Base-by-base conservation (phyloP, 306 rosid genomes). In the Oxytropis ochrocephala region DNA sequence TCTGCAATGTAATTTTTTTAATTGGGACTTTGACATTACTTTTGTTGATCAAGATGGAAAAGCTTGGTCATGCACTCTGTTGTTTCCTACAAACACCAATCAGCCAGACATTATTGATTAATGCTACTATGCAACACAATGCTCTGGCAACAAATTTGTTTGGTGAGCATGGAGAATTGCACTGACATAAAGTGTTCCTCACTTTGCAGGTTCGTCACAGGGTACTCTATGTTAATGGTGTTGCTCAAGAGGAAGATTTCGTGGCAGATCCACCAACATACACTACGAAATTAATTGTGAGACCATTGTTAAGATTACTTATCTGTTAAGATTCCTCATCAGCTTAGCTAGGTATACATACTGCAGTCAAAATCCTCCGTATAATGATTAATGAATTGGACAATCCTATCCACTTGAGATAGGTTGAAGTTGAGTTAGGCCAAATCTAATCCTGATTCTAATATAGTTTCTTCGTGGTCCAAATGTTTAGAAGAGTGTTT, bases 151-250 rank as follows among this genome's bases (percentile, higher is more conserved):
- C 33, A 35, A 47, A 21, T 56, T 18, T 18, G 35, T 10, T 73
- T 39, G 24, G 48, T 58, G 70, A 57, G 56, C 57, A 42, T 2
- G 27, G 51, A 53, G 19, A 62, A 75, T n/a, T 36, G 16, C 16
- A 12, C 63, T 41, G 9, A 50, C 51, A 60, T 33, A 69, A 38
- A 18, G 53, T 62, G n/a, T 70, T 75, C 41, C 73, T 53, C 24
- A 41, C 59, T 64, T 69, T n/a, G 77, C 74, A 90, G 97, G 84
- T 94, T 79, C 39, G 21, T 63, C 64, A 59, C 63, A 96, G 97
- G 63, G 70, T 35, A 46, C 97, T 94, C 76, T 82, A 82, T 68
- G 70, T 90, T 74, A 94, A 94, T 74, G 97, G 97, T 51, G 64
- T 81, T 69, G 76, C 88, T 4, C 81, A 66, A 82, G 55, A 67